Conservation (phyloP, 2,329 filamentous ascomycete species). For the Colletotrichum shisoi region DNA sequence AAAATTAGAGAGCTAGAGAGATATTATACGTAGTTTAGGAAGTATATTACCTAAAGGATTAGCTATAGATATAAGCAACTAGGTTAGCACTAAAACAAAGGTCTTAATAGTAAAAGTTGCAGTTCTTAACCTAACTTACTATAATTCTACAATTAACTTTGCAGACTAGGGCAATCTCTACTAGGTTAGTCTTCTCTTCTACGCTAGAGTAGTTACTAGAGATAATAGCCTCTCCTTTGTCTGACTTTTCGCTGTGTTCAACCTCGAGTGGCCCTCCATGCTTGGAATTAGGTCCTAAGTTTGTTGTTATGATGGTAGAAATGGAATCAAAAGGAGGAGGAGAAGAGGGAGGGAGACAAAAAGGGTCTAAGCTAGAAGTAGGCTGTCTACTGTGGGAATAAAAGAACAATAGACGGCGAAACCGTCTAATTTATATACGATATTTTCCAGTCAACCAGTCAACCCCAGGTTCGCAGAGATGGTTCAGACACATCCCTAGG, state of each 20-base stretch:
- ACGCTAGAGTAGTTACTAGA: slow-evolving; percentile 38
- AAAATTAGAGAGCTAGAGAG: too few relatives aligned
- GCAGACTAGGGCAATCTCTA: slow-evolving; percentile 42
- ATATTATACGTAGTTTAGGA: slow-evolving; percentile 38
- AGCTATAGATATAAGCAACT: slow-evolving; percentile 33
- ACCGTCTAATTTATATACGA: slow-evolving; percentile 10
- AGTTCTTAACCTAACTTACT: slow-evolving; percentile 29
- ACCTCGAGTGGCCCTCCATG: slow-evolving; percentile 20
- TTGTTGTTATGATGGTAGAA: not conserved
- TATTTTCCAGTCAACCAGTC: not conserved
- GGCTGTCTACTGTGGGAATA: not conserved
- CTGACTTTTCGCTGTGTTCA: slow-evolving; percentile 30
- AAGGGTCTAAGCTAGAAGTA: not conserved
- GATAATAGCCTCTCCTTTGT: slow-evolving; percentile 12
- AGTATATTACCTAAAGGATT: slow-evolving; percentile 42
- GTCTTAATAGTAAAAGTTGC: too few relatives aligned
- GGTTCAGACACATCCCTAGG: slow-evolving; percentile 14
- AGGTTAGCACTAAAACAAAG: not conserved
- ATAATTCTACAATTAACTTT: slow-evolving; percentile 43
- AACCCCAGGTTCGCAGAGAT: slow-evolving; percentile 23
- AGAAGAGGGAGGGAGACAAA: not conserved
- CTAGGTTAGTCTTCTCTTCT: slow-evolving; percentile 43
- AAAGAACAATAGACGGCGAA: not conserved
- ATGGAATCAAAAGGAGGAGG: not conserved
- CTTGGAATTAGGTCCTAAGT: not conserved